phyloP scores from a whole-genome alignment of 768 basidiomycete species.

The Dictyophora rubrovolvata region DNA sequence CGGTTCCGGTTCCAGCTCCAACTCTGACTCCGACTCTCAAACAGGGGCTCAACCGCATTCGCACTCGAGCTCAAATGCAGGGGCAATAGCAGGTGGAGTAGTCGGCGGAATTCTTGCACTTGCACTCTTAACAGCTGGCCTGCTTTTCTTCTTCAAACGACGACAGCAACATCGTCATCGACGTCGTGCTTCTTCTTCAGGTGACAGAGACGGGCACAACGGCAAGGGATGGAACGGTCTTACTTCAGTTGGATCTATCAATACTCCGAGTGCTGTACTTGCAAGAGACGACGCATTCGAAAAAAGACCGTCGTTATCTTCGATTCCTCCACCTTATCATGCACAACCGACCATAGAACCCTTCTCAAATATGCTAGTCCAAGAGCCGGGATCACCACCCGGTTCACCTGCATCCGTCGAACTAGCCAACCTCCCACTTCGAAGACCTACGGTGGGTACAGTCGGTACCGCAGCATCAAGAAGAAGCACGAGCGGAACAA shows the following conservation, averaged over 20 bases:
- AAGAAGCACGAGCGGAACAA: no score
- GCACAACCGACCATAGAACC: no score
- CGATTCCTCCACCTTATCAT: background rate
- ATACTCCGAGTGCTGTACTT: background rate
- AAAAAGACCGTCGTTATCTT: background rate
- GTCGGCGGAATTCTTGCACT: conserved; percentile 43
- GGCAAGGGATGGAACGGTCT: background rate
- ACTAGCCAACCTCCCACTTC: background rate
- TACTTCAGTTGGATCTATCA: background rate
- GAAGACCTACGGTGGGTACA: background rate
- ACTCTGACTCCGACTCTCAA: background rate
- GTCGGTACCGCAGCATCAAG: no score
- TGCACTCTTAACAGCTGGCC: conserved; percentile 29
- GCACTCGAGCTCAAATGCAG: conserved; percentile 26
- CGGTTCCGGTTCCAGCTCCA: no score
- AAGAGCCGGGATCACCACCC: background rate
- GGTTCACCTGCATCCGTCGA: background rate
- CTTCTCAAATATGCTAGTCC: background rate
- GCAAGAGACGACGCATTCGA: background rate
- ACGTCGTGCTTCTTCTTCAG: background rate
- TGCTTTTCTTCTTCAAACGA: conserved; percentile 30
- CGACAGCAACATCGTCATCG: conserved; percentile 16
- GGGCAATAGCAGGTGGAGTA: conserved; percentile 57
- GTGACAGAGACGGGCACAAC: background rate
- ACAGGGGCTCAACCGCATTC: background rate